phyloP scores from a whole-genome alignment of 192 early-diverging fungal genomes.

The Thoreauomyces humboldtii region DNA sequence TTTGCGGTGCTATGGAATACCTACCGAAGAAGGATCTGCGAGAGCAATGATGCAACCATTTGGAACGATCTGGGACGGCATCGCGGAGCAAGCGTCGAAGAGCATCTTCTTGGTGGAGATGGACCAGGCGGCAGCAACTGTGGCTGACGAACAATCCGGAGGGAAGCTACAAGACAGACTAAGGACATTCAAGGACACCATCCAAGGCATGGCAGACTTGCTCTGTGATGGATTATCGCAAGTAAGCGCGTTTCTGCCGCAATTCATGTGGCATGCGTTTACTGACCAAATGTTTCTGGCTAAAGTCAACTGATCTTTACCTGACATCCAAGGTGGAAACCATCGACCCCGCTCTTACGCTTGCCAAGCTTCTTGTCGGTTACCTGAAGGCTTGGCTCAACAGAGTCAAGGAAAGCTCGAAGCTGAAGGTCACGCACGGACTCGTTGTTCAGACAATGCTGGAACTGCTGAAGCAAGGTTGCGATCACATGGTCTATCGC shows the following conservation, averaged over 20 bases:
- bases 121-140: not conserved
- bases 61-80: constrained; percentile 29
- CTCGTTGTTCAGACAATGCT: constrained; percentile 23
- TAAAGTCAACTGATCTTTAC: constrained; percentile 32
- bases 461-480: constrained; percentile 1
- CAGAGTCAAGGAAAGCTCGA: not conserved
- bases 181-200: constrained; percentile 8
- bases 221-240: constrained; percentile 16
- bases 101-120: constrained; percentile 2
- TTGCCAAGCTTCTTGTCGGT: constrained; percentile 23
- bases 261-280: too few relatives aligned
- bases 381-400: constrained; percentile 28
- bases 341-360: constrained; percentile 25
- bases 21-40: not conserved
- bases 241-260: not conserved
- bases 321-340: constrained; percentile 1
- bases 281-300: not conserved
- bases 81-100: constrained; percentile 7
- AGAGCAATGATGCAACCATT: not conserved
- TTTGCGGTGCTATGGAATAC: constrained; percentile 21
- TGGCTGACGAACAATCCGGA: not conserved
- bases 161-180: constrained; percentile 5
- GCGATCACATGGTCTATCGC: constrained; percentile 19
- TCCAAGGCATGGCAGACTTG: not conserved
- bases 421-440: constrained; percentile 9